phyloP scores from a whole-genome alignment of 2,329 filamentous ascomycete species.

The Camillea tinctor region DNA sequence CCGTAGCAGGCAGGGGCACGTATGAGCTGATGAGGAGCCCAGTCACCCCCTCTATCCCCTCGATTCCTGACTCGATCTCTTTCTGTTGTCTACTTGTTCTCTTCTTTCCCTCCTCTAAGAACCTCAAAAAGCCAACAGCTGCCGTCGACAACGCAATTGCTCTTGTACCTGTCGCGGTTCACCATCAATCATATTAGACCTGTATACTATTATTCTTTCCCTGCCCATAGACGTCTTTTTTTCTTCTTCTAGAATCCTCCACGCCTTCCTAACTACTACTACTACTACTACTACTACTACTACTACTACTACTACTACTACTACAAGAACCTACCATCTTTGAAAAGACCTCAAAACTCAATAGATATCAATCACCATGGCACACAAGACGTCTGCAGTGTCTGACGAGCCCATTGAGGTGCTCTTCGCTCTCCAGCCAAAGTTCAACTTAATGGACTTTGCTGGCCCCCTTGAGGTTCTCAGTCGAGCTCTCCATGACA shows the following conservation, averaged over 20 bases:
- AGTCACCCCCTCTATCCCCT: slow-evolving; percentile 30
- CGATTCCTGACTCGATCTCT: slow-evolving; percentile 20
- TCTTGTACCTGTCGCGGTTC: slow-evolving; percentile 7
- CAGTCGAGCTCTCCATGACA: slow-evolving; percentile 49
- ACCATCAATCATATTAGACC: slow-evolving; percentile 10
- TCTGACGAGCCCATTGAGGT: slow-evolving; percentile 59
- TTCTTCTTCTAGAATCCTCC: background rate
- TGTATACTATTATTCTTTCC: slow-evolving; percentile 7
- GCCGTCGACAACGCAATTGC: slow-evolving; percentile 22
- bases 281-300: too few relatives aligned
- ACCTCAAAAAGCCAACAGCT: slow-evolving; percentile 1
- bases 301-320: too few relatives aligned
- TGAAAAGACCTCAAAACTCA: too few relatives aligned
- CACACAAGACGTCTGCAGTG: slow-evolving; percentile 57
- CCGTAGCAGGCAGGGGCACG: background rate
- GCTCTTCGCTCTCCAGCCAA: slow-evolving; percentile 59
- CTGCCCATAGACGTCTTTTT: background rate
- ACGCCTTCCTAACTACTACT: too few relatives aligned
- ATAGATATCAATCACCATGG: slow-evolving; percentile 41
- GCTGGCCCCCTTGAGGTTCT: slow-evolving; percentile 55
- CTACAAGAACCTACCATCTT: slow-evolving; percentile 4
- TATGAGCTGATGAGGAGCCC: slow-evolving; percentile 2
- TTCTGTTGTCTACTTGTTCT: slow-evolving; percentile 16
- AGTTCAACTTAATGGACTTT: slow-evolving; percentile 60
- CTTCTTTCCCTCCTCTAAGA: slow-evolving; percentile 12